A percentile compares a stretch with the other conserved stretches of the same genome.
Evolutionary conservation across 495 filamentous ascomycete species (phyloP).

Genomic region (Penicillium pancosmium): DNA sequence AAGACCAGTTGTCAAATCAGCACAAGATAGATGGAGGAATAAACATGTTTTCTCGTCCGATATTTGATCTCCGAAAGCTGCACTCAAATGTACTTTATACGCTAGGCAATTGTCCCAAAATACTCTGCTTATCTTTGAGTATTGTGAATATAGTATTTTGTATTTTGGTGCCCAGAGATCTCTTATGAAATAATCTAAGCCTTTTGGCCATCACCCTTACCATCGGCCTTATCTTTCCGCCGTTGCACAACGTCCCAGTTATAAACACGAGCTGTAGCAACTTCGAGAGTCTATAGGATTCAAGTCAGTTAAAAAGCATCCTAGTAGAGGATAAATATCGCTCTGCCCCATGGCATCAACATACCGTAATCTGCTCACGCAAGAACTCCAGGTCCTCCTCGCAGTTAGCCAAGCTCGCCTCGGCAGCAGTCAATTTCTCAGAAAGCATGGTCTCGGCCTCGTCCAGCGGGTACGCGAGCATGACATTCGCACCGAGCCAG

Average conservation of each 20-base stretch:
- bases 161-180: slow-evolving; percentile 1
- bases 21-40: not conserved
- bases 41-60: not conserved
- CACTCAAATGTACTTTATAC: not conserved
- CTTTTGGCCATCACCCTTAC: slow-evolving; percentile 48
- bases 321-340: not conserved
- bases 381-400: slow-evolving; percentile 97
- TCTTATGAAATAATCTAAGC: slow-evolving; percentile 9
- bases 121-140: not conserved
- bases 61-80: too few relatives aligned
- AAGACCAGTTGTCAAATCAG: not conserved
- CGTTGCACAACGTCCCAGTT: slow-evolving; percentile 98
- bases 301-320: not conserved
- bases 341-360: slow-evolving; percentile 20
- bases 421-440: slow-evolving; percentile 78
- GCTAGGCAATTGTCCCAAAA: not conserved
- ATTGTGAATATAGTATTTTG: not conserved
- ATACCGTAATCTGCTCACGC: slow-evolving; percentile 92
- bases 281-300: slow-evolving; percentile 79
- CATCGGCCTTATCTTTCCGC: slow-evolving; percentile 81
- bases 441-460: slow-evolving; percentile 82
- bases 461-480: slow-evolving; percentile 88
- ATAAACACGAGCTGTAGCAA: slow-evolving; percentile 94
- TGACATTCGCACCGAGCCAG: slow-evolving; percentile 97
- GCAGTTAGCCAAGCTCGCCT: slow-evolving; percentile 76